phyloP scores from a whole-genome alignment of 257 asterid species.

The Petunia axillaris region DNA sequence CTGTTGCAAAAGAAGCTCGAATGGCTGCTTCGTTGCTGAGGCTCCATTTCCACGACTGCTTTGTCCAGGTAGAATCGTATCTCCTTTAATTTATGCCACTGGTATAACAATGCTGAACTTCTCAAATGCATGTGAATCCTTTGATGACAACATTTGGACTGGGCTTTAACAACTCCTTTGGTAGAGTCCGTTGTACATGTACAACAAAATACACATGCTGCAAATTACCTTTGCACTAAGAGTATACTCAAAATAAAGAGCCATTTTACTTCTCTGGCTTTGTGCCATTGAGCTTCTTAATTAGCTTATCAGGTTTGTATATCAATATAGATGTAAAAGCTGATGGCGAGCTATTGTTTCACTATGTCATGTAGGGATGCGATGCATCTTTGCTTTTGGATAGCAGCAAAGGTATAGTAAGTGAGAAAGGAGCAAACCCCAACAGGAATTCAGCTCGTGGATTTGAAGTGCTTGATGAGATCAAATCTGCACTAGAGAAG shows the following conservation, averaged over 20 bases:
- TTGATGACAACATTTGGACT: not conserved
- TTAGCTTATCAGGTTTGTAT: not conserved
- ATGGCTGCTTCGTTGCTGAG: slow-evolving; percentile 94
- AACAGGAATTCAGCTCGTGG: slow-evolving; percentile 88
- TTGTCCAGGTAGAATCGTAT: slow-evolving; percentile 63
- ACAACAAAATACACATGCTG: not conserved
- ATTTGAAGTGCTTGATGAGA: slow-evolving; percentile 79
- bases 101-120: not conserved
- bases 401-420: slow-evolving; percentile 47
- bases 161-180: not conserved
- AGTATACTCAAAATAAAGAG: not conserved
- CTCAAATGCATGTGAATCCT: not conserved
- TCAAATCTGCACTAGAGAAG: slow-evolving; percentile 75
- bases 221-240: not conserved
- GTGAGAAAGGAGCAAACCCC: slow-evolving; percentile 74
- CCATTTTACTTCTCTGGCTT: not conserved
- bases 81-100: not conserved
- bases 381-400: slow-evolving; percentile 91
- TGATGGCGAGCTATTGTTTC: not conserved
- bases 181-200: not conserved
- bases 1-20: slow-evolving; percentile 77
- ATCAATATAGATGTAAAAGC: not conserved
- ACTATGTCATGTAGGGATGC: slow-evolving; percentile 62
- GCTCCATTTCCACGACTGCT: slow-evolving; percentile 96
- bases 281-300: not conserved